phyloP scores from a whole-genome alignment of 1,139 yeast genomes.

The Candida tropicalis region DNA sequence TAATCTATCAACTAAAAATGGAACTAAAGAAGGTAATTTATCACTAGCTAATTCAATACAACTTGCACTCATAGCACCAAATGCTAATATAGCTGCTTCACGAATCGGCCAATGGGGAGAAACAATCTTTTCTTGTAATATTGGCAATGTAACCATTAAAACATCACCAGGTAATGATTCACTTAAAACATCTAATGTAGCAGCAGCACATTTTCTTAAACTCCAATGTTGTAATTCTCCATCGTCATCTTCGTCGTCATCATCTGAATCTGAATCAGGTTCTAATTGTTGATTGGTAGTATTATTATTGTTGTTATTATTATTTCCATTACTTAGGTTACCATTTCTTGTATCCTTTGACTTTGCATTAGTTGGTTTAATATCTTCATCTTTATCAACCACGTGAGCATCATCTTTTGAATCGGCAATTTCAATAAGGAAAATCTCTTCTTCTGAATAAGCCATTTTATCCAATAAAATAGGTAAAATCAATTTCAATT shows the following conservation, averaged over 20 bases:
- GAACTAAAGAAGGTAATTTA: slow-evolving; percentile 79
- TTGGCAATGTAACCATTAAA: slow-evolving; percentile 68
- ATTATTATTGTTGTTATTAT: slow-evolving; percentile 15
- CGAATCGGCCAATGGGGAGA: slow-evolving; percentile 83
- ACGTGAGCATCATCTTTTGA: slow-evolving; percentile 65
- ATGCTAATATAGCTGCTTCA: slow-evolving; percentile 90
- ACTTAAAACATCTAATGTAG: slow-evolving; percentile 83
- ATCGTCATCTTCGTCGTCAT: slow-evolving; percentile 68
- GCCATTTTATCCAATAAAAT: slow-evolving; percentile 81
- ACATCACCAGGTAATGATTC: slow-evolving; percentile 69
- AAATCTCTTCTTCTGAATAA: slow-evolving; percentile 79
- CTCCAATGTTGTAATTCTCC: slow-evolving; percentile 79
- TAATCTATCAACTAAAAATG: slow-evolving; percentile 80
- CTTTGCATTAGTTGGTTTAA: slow-evolving; percentile 75
- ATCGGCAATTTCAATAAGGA: slow-evolving; percentile 69
- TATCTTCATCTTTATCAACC: slow-evolving; percentile 86
- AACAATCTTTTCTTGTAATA: slow-evolving; percentile 68
- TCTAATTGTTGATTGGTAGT: slow-evolving; percentile 22
- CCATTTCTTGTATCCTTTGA: slow-evolving; percentile 60
- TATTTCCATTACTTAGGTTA: slow-evolving; percentile 9
- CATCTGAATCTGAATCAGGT: slow-evolving; percentile 49
- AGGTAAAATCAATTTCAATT: slow-evolving; percentile 68
- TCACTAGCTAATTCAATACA: slow-evolving; percentile 72
- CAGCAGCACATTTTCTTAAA: slow-evolving; percentile 90
- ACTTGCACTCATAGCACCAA: slow-evolving; percentile 94